Base-by-base conservation (phyloP, 768 basidiomycete species). In the Lactarius quietus region DNA sequence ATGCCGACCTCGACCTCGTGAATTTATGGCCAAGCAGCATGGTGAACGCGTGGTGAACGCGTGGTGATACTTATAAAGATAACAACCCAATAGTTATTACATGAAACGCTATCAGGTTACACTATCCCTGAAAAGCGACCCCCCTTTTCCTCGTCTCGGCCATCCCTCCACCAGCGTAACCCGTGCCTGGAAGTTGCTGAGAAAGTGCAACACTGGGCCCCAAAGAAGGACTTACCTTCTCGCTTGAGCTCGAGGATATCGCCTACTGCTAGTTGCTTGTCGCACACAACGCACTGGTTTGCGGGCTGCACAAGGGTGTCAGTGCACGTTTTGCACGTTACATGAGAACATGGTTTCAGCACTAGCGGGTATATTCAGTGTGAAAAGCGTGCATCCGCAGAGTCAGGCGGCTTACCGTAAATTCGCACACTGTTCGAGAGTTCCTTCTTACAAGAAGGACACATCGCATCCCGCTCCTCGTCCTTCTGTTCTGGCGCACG, bases 131-230 rank as follows among this genome's bases (percentile, higher is more conserved):
- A 79, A 98, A 96, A 0, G 93, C 89, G 15, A 93, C 77, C 2
- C 93, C 93, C 33, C 79, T 80, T 74, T 84, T 89, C 41, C 84
- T 87, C 0, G 90, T 89, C 77, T 96, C 93, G n/a, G 94, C 93
- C 69, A 93, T 76, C 7, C 95, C 95, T n/a, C 95, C 95, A 60
- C 92, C 90, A 9, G 95, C 94, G 72, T 92, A 98, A 0, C 95
- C 95, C 12, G 95, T 98, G 29, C 93, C 92, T 93, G 23, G 17
- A 33, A 28, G 15, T 4, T 26, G 14, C 10, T 39, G 8, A 35
- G 36, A 15, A 9, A 1, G 63, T 41, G 14, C 18, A n/a, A 5
- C 28, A 43, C 26, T 26, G 48, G 15, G 36, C 17, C 26, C 3
- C 43, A 4, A 36, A 28, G n/a, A 14, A 14, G 12, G 20, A 74